These are phyloP conservation scores for Lanmaoa pseudosensibilis DNA, from an alignment of 768 basidiomycete genomes.

Conservation along the genomic window DNA sequence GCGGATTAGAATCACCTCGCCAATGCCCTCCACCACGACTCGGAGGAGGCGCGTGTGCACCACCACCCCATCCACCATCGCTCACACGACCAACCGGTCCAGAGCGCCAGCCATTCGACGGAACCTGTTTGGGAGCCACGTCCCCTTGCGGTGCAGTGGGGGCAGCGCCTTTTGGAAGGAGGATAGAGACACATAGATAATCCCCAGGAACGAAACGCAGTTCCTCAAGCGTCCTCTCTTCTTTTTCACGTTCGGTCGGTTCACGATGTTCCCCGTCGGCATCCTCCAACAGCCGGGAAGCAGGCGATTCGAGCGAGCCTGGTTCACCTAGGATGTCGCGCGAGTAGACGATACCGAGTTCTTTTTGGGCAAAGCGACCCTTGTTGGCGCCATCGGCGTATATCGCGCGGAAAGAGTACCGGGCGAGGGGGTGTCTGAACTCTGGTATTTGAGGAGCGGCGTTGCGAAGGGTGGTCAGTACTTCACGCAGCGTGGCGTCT, in stretches of 20 bases:
- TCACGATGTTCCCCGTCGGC: slow-evolving; percentile 32
- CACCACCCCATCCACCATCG: slow-evolving; percentile 52
- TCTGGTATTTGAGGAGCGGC: slow-evolving; percentile 66
- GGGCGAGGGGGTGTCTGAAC: slow-evolving; percentile 78
- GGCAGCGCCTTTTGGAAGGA: slow-evolving; percentile 64
- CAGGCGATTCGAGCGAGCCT: slow-evolving; percentile 55
- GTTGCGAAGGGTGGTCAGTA: slow-evolving; percentile 74
- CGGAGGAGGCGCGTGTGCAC: slow-evolving; percentile 35
- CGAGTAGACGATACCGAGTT: slow-evolving; percentile 79
- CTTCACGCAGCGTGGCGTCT: slow-evolving; percentile 78
- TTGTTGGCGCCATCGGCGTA: slow-evolving; percentile 73
- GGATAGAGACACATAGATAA: slow-evolving; percentile 70
- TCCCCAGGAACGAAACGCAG: slow-evolving; percentile 81
- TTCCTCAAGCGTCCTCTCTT: slow-evolving; percentile 76
- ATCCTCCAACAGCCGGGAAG: slow-evolving; percentile 62
- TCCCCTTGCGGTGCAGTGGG: slow-evolving; percentile 50
- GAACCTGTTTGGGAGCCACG: slow-evolving; percentile 35
- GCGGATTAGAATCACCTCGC: slow-evolving; percentile 66
- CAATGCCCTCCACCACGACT: slow-evolving; percentile 69
- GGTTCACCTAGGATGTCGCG: slow-evolving; percentile 84
- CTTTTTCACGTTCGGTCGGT: slow-evolving; percentile 48
- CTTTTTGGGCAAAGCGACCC: slow-evolving; percentile 72
- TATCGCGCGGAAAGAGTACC: slow-evolving; percentile 78
- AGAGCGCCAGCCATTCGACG: slow-evolving; percentile 37
- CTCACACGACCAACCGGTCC: slow-evolving; percentile 38